Base-by-base conservation (phyloP, 2,329 filamentous ascomycete species). In the Fusarium luffae region DNA sequence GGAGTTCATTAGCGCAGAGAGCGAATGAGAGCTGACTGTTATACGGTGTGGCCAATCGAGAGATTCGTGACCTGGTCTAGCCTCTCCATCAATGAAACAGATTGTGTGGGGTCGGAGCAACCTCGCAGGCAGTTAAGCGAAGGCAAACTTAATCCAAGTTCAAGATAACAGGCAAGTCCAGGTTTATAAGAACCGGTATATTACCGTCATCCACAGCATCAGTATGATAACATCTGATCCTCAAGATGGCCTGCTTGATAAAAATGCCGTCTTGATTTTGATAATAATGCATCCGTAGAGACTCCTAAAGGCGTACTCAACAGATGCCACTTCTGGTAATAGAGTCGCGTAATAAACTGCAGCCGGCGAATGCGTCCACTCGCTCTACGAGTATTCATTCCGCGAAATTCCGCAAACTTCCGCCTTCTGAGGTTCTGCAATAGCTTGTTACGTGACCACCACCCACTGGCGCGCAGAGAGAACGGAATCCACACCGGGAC, bases 331-430 rank as follows among this genome's bases (percentile, higher is more conserved):
- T 37, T 37, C 34, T 37, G 5, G 4, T n/a, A 37, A 11, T 18
- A 37, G 9, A 6, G 9, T 0, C 6, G 18, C 18, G 5, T 37
- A 0, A n/a, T n/a, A 4, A 9, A n/a, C 5, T 37, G 16, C 9
- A n/a, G 16, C 16, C 3, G 16, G 11, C 1, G 32, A 37, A 18
- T 3, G 9, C 34, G 10, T 18, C 16, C 10, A 18, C 18, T n/a
- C 16, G 6, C 3, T 18, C 9, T 1, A 37, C 34, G 16, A 34
- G 10, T n/a, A 2, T 10, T n/a, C 0, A 28, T 28, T 28, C 27
- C 27, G 27, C 2, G 1, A 28, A 6, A 28, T 2, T 37, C 34
- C 34, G 16, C 16, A 37, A 37, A 11, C 0, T 11, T 11, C 34
- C 34, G 34, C 34, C 5, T n/a, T n/a, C 9, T 11, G 9, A n/a